Conservation (phyloP, 805 yeast genomes). For the Blastobotrys parvus region DNA sequence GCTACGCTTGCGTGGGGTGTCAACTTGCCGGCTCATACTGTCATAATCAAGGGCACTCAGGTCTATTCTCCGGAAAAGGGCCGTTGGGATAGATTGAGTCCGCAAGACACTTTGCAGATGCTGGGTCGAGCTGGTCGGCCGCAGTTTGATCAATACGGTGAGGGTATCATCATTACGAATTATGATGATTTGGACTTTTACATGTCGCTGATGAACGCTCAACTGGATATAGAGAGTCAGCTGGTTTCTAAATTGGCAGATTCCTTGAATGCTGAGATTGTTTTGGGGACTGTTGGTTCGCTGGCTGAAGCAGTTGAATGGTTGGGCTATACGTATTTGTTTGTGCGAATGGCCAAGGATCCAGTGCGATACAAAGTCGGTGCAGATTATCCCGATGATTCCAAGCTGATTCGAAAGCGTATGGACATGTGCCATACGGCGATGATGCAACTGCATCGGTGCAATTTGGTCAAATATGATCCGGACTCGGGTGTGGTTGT, state of each 20-base stretch:
- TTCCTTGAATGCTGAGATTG: slow-evolving; percentile 79
- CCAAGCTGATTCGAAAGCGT: slow-evolving; percentile 42
- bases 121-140: slow-evolving; percentile 99
- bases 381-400: slow-evolving; percentile 41
- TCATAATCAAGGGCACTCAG: slow-evolving; percentile 87
- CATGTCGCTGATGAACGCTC: slow-evolving; percentile 83
- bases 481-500: slow-evolving; percentile 37
- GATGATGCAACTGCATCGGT: slow-evolving; percentile 44
- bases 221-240: slow-evolving; percentile 88
- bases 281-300: slow-evolving; percentile 52
- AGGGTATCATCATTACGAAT: slow-evolving; percentile 85
- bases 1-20: slow-evolving; percentile 98
- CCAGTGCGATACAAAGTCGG: slow-evolving; percentile 74
- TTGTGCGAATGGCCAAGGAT: slow-evolving; percentile 64
- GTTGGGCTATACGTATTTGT: slow-evolving; percentile 73
- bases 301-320: slow-evolving; percentile 67
- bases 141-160: slow-evolving; percentile 84
- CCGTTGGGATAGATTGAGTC: slow-evolving; percentile 82
- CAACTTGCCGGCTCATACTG: slow-evolving; percentile 90
- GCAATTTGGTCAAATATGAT: slow-evolving; percentile 56
- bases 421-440: slow-evolving; percentile 73
- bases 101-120: slow-evolving; percentile 94
- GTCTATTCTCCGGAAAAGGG: slow-evolving; percentile 88
- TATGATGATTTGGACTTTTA: slow-evolving; percentile 82
- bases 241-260: slow-evolving; percentile 64